These are phyloP conservation scores for Starmerella sp. DNA, from an alignment of 805 yeast genomes.

Conservation along the genomic window DNA sequence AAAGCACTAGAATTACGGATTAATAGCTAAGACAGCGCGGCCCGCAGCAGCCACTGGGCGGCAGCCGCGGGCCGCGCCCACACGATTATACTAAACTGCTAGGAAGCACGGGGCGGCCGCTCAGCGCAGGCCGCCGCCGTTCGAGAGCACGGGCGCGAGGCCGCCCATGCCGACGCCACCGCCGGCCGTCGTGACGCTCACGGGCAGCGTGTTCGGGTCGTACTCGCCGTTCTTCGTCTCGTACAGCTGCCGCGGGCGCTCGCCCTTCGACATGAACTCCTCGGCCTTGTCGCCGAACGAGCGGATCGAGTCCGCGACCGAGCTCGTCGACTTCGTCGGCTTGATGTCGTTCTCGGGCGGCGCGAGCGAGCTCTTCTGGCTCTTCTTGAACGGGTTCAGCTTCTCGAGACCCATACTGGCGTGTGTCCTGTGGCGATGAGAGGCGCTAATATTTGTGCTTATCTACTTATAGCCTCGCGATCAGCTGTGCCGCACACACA, in stretches of 20 bases:
- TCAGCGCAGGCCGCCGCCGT: conserved; percentile 1
- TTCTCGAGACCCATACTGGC: conserved; percentile 16
- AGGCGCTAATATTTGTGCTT: neutral
- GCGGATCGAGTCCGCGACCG: conserved; percentile 13
- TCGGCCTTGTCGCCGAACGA: conserved; percentile 16
- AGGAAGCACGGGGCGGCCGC: neutral
- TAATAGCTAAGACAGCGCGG: no score
- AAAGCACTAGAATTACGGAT: no score
- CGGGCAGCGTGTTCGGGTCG: neutral
- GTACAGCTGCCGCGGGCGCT: conserved; percentile 9
- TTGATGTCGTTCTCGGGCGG: conserved; percentile 6
- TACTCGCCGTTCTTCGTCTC: conserved; percentile 3
- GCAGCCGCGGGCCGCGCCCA: neutral
- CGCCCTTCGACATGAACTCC: conserved; percentile 12
- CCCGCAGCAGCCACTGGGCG: no score
- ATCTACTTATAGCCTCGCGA: neutral
- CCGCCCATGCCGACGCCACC: neutral
- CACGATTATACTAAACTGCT: neutral
- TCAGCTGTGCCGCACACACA: neutral
- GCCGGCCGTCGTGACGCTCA: neutral
- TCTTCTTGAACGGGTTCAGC: conserved; percentile 20
- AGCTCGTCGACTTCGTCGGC: conserved; percentile 16
- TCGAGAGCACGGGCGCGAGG: neutral
- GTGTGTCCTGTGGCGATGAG: neutral
- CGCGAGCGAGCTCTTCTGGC: neutral